phyloP scores from a whole-genome alignment of 1,139 yeast genomes.

The Candida tropicalis region DNA sequence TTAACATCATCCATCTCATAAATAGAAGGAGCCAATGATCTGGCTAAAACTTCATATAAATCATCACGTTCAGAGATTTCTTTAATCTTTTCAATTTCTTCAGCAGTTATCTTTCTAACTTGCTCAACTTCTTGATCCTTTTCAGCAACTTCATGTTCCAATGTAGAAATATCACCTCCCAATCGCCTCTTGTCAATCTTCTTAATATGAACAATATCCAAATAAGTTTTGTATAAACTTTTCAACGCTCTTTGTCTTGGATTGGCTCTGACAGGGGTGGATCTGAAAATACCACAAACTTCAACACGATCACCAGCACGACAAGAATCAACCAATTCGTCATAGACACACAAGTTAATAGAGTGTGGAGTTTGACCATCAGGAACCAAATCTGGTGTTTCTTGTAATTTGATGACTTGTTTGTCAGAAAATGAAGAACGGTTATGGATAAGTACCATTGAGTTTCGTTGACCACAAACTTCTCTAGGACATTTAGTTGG shows the following conservation, averaged over 20 bases:
- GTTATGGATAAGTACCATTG: slow-evolving; percentile 91
- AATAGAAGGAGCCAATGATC: slow-evolving; percentile 94
- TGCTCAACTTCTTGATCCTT: slow-evolving; percentile 78
- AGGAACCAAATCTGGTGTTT: slow-evolving; percentile 97
- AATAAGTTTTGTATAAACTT: slow-evolving; percentile 84
- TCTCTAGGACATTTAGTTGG: slow-evolving; percentile 91
- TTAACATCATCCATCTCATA: slow-evolving; percentile 96
- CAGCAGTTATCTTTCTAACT: slow-evolving; percentile 63
- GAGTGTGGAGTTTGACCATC: slow-evolving; percentile 99
- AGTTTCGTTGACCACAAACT: slow-evolving; percentile 79
- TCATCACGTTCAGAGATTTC: slow-evolving; percentile 70
- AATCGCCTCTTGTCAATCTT: slow-evolving; percentile 82
- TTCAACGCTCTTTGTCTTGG: slow-evolving; percentile 84
- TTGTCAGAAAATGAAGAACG: slow-evolving; percentile 93
- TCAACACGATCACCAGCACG: slow-evolving; percentile 97
- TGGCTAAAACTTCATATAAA: slow-evolving; percentile 81
- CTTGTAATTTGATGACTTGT: slow-evolving; percentile 91
- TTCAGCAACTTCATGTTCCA: slow-evolving; percentile 43
- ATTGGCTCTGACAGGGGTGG: slow-evolving; percentile 87
- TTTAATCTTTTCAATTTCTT: slow-evolving; percentile 66
- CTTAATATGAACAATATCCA: slow-evolving; percentile 91
- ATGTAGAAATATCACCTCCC: slow-evolving; percentile 77
- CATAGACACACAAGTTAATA: slow-evolving; percentile 90
- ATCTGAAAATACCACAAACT: slow-evolving; percentile 93
- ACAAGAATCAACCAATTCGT: slow-evolving; percentile 91